Conservation (phyloP, 495 filamentous ascomycete species). For the Aspergillus bridgeri region DNA sequence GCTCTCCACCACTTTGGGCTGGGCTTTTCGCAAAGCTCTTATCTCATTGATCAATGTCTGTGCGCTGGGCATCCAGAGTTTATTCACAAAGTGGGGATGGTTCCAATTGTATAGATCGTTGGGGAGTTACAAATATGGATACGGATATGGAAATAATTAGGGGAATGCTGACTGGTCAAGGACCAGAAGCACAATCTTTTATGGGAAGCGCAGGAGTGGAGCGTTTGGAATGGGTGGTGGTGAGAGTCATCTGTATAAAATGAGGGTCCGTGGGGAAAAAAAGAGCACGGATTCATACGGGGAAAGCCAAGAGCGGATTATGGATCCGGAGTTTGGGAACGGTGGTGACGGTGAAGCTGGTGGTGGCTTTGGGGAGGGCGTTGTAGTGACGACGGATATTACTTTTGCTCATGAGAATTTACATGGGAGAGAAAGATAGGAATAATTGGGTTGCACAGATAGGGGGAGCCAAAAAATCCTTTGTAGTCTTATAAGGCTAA, state of each 20-base stretch:
- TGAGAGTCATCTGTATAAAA: neutral
- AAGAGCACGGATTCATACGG: neutral
- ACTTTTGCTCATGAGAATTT: neutral
- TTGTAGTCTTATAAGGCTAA: too few relatives aligned
- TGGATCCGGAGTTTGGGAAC: neutral
- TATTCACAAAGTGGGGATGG: constrained; percentile 4
- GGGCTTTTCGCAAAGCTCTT: constrained; percentile 12
- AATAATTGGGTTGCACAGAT: too few relatives aligned
- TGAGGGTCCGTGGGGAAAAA: neutral
- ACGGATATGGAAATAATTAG: neutral
- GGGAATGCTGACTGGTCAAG: neutral
- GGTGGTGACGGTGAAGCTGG: neutral
- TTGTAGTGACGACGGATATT: neutral
- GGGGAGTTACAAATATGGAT: neutral
- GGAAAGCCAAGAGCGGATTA: neutral
- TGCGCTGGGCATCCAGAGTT: constrained; percentile 3
- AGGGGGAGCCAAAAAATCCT: too few relatives aligned
- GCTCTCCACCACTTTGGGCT: constrained; percentile 4
- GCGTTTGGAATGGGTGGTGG: neutral
- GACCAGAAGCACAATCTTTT: neutral
- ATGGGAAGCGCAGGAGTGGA: neutral
- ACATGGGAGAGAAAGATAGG: neutral
- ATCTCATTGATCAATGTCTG: constrained; percentile 11
- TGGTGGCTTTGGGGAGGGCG: neutral
- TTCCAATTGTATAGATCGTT: neutral